Evolutionary conservation across 2,329 filamentous ascomycete species (phyloP).

Genomic region (Alternaria brassicicola): DNA sequence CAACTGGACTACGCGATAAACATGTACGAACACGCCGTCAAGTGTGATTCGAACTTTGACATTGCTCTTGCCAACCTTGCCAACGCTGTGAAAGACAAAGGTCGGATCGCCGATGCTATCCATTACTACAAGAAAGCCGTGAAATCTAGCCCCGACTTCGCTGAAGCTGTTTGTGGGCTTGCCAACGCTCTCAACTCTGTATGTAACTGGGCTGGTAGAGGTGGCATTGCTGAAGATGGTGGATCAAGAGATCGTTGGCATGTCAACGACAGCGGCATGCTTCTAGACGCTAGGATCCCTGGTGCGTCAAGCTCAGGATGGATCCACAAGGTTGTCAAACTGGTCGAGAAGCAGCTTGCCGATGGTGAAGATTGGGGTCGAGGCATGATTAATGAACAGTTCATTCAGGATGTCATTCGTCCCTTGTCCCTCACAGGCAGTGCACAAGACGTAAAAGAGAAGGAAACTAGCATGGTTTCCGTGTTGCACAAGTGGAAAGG

Average conservation of each 20-base stretch:
- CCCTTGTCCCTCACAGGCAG: constrained; percentile 52
- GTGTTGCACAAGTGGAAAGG: constrained; percentile 65
- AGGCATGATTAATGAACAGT: constrained; percentile 63
- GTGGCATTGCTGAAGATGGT: constrained; percentile 76
- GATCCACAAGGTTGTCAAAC: constrained; percentile 87
- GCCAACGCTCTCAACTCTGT: constrained; percentile 96
- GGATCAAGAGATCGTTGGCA: constrained; percentile 90
- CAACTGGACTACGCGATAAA: constrained; percentile 89
- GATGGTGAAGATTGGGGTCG: constrained; percentile 88
- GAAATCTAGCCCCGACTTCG: constrained; percentile 89
- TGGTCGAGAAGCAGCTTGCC: constrained; percentile 83
- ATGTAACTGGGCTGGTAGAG: constrained; percentile 90
- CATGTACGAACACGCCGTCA: constrained; percentile 96
- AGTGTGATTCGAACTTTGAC: constrained; percentile 92
- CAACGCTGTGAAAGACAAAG: constrained; percentile 97
- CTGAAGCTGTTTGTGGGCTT: constrained; percentile 93
- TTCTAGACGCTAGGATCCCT: constrained; percentile 71
- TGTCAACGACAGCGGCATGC: constrained; percentile 81
- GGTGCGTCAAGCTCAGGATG: constrained; percentile 73
- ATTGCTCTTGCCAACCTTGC: constrained; percentile 96
- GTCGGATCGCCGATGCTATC: constrained; percentile 89
- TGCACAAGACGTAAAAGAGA: constrained; percentile 42
- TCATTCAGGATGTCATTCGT: constrained; percentile 52
- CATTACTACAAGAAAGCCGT: constrained; percentile 90
- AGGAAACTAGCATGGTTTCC: constrained; percentile 46